phyloP scores from a whole-genome alignment of 1,139 yeast species.

The Diutina mesorugosa region DNA sequence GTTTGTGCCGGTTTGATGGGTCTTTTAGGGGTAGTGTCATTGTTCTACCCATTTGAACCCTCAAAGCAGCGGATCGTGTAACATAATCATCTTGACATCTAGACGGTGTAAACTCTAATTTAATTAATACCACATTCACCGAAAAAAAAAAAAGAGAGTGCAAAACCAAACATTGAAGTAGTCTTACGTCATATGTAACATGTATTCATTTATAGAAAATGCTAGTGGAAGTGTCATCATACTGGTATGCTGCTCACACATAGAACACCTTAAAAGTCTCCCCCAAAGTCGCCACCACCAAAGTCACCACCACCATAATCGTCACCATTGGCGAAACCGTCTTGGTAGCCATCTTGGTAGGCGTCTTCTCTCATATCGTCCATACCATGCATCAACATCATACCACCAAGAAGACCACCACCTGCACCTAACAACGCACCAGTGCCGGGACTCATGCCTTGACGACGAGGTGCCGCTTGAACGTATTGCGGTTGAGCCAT shows the following conservation, averaged over 20 bases:
- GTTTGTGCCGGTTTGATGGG: conserved; percentile 45
- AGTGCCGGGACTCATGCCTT: not conserved
- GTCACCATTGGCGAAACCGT: not conserved
- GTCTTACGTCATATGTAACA: not conserved
- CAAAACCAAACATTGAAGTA: not conserved
- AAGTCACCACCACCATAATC: not conserved
- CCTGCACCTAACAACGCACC: conserved; percentile 1
- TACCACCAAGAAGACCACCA: not conserved
- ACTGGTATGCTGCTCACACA: no score
- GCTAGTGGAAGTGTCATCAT: not conserved
- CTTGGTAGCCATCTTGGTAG: not conserved
- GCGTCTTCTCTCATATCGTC: not conserved
- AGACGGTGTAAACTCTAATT: not conserved
- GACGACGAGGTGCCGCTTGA: not conserved
- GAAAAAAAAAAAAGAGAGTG: no score
- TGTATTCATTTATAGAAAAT: not conserved
- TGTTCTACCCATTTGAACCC: conserved; percentile 38
- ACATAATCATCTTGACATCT: not conserved
- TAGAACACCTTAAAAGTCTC: not conserved
- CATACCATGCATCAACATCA: conserved; percentile 1
- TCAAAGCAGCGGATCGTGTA: conserved; percentile 15
- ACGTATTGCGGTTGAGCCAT: not conserved
- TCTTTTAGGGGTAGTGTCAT: conserved; percentile 25
- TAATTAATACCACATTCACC: not conserved
- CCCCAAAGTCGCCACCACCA: not conserved